These are phyloP conservation scores for Aspergillus floridensis DNA, from an alignment of 2,329 filamentous ascomycete genomes.

Conservation along the genomic window DNA sequence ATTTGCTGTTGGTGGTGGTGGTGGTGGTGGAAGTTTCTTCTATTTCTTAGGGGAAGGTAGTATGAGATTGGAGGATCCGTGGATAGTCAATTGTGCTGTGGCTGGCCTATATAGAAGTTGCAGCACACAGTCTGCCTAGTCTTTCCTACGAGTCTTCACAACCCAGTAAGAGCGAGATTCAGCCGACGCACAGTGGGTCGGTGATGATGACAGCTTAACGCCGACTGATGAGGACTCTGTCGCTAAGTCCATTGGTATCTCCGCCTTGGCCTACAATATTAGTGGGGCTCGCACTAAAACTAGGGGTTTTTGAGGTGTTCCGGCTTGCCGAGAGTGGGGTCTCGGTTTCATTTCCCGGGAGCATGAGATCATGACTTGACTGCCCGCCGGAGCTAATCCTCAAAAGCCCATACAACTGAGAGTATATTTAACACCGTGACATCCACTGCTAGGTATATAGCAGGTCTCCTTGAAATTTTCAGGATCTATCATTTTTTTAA, in stretches of 20 bases:
- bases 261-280: not conserved
- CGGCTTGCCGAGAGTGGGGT: not conserved
- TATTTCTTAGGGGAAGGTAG: no score
- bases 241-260: not conserved
- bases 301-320: not conserved
- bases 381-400: no score
- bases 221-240: not conserved
- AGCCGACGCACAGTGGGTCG: not conserved
- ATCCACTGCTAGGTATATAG: no score
- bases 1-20: not conserved
- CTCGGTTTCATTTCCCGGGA: no score
- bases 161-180: no score
- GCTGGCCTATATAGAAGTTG: not conserved
- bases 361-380: no score
- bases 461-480: no score
- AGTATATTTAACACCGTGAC: no score
- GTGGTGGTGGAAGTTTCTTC: no score
- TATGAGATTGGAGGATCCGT: not conserved
- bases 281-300: not conserved
- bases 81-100: not conserved
- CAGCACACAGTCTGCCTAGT: not conserved
- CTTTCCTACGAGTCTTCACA: no score
- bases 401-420: no score
- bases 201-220: not conserved
- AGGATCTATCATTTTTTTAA: no score